Base-by-base conservation (phyloP, 495 filamentous ascomycete genomes). In the Melanomma pulvis-pyrius region DNA sequence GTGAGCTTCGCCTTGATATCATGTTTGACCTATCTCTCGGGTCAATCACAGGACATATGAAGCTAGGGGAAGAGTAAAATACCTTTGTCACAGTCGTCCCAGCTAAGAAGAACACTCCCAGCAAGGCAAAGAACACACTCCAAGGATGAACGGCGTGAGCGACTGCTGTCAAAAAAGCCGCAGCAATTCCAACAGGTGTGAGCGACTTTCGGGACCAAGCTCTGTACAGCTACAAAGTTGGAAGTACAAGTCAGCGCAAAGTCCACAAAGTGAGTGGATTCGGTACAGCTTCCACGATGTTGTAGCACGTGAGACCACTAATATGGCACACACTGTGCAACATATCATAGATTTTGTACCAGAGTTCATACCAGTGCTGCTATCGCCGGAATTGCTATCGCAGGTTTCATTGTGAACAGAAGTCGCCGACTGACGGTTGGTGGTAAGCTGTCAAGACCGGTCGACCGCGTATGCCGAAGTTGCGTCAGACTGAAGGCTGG, bases 91-190 rank as follows among this genome's bases (percentile, higher is more conserved):
- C 93, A 54, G 84, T 81, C 0, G 89, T 96, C 0, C 91, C 96
- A 0, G 88, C 86, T 1, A 93, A 79, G 80, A 96, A 97, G 80
- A 98, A 98, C 19, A 93, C 85, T 44, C 81, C 82, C 1, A 98
- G 83, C 12, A 97, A 82, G 24, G 83, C 82, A 75, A 97, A 96
- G 1, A 91, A 92, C n/a, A 92, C 79, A 59, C 88, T 89, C 91
- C 91, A 96, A 9, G 94, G 93, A 77, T 98, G 94, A 22, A 91
- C 69, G 11, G 92, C 91, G 76, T 98, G 94, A 2, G 87, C 84
- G 58, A 82, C 74, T 9, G 91, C 93, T 8, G 96, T 96, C 30
- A 88, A 63, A 24, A 77, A 77, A 13, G 92, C 92, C 22, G 84
- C 81, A 11, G 87, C 71, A 64, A 93, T 82, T 47, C 91, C 92